Base-by-base conservation (phyloP, 2,329 filamentous ascomycete genomes). In the Calonectria ilicicola region DNA sequence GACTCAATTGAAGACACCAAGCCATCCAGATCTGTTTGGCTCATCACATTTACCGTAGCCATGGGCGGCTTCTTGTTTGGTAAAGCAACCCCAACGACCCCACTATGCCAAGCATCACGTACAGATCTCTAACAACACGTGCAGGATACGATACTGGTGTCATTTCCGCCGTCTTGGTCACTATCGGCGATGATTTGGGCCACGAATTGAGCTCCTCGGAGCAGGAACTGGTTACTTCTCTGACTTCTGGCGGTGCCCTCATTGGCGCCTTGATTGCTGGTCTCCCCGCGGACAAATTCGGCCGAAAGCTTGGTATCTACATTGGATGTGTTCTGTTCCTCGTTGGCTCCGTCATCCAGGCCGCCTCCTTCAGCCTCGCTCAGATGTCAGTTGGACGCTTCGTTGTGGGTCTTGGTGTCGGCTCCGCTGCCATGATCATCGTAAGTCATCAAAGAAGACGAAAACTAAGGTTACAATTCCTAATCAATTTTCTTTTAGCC, bases 141-240 rank as follows among this genome's bases (percentile, higher is more conserved):
- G 2, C 9, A 79, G 85, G 86, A 17, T 89, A 89, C 69, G 87
- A 88, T 63, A 89, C 86, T 19, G 86, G 86, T 26, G 84, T 87
- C 75, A 88, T 88, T 56, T 87, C 85, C 1, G 86, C 85, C 0
- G 87, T 88, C 9, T 80, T 88, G 1, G 85, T 88, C 40, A 85
- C 82, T 44, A 77, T 87, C 72, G 72, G 83, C 80, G 64, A 68
- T 6, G 74, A 75, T n/a, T 32, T 73, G 15, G 71, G 71, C 47
- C 71, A 73, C 49, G 32, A 73, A 8, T 42, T 73, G 21, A 51
- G 49, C 40, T 67, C 71, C 9, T 40, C 63, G 12, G 71, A 89
- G 72, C 85, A 87, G 75, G 87, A 89, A 73, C 80, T 89, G 27
- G 84, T 89, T 42, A 89, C 87, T 0, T 88, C 87, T 0, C 81